Base-by-base conservation (phyloP, 2,329 filamentous ascomycete genomes). In the Aspergillus jensenii region DNA sequence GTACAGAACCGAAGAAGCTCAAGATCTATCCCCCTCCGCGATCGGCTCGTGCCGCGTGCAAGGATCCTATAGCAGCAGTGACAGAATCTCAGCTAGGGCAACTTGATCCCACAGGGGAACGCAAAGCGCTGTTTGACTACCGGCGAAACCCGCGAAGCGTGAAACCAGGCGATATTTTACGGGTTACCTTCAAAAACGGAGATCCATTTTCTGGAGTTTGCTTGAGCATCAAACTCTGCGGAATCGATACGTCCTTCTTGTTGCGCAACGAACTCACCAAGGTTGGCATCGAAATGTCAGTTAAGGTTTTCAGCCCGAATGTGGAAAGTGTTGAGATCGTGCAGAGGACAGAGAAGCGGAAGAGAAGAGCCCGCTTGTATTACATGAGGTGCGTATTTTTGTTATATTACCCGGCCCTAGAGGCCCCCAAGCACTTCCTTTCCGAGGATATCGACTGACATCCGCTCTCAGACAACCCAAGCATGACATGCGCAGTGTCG, bases 221-320 rank as follows among this genome's bases (percentile, higher is more conserved):
- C 69, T 82, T 99, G 71, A 90, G 89, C 71, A 93, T 99, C 73
- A 90, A 93, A 56, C 84, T 91, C 55, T 84, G 90, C n/a, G 92
- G 92, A 59, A 85, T 95, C 59, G 93, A 98, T 78, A 96, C 91
- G 2, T 90, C 90, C 4, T 88, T 99, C 55, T 79, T 96, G 59
- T 82, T 99, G 59, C 85, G 95, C 56, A 93, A 93, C 68, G 87
- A 96, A 72, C 79, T 99, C 67, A 93, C 91, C 65, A 86, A 90
- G 67, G 86, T 96, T 6, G 90, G 91, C 60, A 91, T 96, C 59
- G 95, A 99, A 84, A 95, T 96, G 91, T 96, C 91, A 88, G 92
- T 90, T 78, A 99, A 99, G 82, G 82, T 98, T 59, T 98, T 95
- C 81, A 90, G 87, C 71, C 93, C 93, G 60, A 89, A 90, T 71